Percentiles rank a stretch among this genome's conserved stretches.
These are phyloP conservation scores for Orbilia blumenaviensis DNA, from an alignment of 2,329 filamentous ascomycete genomes.

Conservation along the genomic window DNA sequence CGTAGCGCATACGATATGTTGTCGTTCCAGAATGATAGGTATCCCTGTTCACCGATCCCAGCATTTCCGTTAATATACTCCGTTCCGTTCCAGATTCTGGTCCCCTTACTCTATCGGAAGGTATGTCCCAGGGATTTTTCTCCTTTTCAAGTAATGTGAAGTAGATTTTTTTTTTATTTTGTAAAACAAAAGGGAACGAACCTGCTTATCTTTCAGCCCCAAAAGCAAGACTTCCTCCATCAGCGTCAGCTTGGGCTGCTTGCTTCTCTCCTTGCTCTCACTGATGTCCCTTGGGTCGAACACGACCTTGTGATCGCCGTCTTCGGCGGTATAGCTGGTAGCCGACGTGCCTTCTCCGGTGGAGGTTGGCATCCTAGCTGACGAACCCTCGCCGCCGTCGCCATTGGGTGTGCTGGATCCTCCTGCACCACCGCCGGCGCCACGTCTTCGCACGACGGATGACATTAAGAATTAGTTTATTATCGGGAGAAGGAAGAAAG, in stretches of 20 bases:
- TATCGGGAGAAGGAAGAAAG: constrained; percentile 3
- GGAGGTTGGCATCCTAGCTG: constrained; percentile 67
- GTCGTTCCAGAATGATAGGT: constrained; percentile 99
- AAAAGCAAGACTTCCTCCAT: constrained; percentile 98
- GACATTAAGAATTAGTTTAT: constrained; percentile 44
- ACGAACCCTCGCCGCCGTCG: constrained; percentile 72
- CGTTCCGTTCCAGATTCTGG: not conserved
- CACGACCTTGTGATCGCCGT: constrained; percentile 71
- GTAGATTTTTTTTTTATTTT: too few relatives aligned
- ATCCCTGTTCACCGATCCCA: constrained; percentile 71
- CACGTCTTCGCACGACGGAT: constrained; percentile 61
- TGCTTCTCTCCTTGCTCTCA: constrained; percentile 93
- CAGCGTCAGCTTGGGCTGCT: constrained; percentile 96
- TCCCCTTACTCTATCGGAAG: not conserved
- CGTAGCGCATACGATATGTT: constrained; percentile 98
- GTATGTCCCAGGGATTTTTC: too few relatives aligned
- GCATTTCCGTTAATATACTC: not conserved
- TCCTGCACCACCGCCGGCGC: constrained; percentile 71
- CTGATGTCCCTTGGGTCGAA: constrained; percentile 97
- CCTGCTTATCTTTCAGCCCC: constrained; percentile 98
- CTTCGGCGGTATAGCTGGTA: constrained; percentile 89
- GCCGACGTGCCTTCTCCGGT: constrained; percentile 69
- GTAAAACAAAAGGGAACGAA: too few relatives aligned
- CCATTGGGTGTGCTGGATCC: constrained; percentile 72
- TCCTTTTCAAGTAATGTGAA: not conserved